These are phyloP conservation scores for Diaporthe sp. DNA, from an alignment of 2,329 filamentous ascomycete genomes.

Conservation along the genomic window DNA sequence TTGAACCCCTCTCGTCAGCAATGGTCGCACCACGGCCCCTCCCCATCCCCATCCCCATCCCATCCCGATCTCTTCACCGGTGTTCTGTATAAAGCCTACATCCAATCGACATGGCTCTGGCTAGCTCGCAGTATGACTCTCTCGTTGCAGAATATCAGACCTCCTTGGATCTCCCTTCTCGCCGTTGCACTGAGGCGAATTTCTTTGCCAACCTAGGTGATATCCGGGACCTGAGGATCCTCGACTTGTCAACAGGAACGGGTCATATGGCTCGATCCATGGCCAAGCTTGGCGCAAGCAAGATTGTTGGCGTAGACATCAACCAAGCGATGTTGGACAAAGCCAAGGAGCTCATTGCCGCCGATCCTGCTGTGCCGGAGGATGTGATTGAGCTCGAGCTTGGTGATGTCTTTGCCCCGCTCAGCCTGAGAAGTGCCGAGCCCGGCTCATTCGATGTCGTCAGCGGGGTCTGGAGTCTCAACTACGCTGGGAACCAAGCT, in stretches of 20 bases:
- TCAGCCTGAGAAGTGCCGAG: background rate
- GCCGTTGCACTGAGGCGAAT: background rate
- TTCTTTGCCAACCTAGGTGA: background rate
- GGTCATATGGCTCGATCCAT: background rate
- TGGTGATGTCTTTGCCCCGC: constrained; percentile 3
- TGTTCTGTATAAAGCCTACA: rapidly evolving
- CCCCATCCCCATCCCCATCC: no score
- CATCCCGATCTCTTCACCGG: background rate
- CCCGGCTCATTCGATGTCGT: background rate
- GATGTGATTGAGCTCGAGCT: background rate
- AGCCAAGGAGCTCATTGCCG: background rate
- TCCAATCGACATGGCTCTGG: background rate
- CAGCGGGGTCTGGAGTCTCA: constrained; percentile 1
- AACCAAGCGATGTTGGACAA: background rate
- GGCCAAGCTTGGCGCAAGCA: background rate
- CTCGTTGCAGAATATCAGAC: background rate
- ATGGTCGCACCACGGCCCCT: background rate
- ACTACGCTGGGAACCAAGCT: background rate
- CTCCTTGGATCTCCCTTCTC: constrained; percentile 1
- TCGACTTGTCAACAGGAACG: background rate
- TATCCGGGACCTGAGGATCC: background rate
- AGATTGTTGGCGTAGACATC: constrained; percentile 13
- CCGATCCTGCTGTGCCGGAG: background rate
- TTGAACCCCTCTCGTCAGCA: background rate
- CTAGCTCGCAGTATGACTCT: background rate